phyloP scores from a whole-genome alignment of 306 rosid species.

The Aeschynomene evenia region DNA sequence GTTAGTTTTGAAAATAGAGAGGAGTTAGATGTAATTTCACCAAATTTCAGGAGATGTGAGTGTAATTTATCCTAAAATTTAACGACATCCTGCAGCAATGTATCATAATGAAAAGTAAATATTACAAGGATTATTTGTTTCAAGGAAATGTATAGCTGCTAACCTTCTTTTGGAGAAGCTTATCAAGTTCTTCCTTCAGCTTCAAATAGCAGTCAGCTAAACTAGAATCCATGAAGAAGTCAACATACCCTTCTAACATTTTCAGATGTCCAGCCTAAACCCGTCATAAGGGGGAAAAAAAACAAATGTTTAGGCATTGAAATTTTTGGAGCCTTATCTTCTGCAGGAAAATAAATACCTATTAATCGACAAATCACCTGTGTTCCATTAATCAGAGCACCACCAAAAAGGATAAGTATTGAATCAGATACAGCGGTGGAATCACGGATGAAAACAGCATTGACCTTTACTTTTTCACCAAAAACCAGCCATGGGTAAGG shows the following conservation, averaged over 20 bases:
- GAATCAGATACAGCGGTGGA: slow-evolving; percentile 97
- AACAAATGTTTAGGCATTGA: slow-evolving; percentile 4
- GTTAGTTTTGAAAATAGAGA: too few relatives aligned
- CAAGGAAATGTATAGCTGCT: slow-evolving; percentile 23
- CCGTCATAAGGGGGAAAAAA: not conserved
- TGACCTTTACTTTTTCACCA: slow-evolving; percentile 92
- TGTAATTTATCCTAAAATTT: not conserved
- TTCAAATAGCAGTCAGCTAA: slow-evolving; percentile 88
- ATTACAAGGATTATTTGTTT: slow-evolving; percentile 5
- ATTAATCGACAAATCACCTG: slow-evolving; percentile 57
- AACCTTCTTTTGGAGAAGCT: slow-evolving; percentile 85
- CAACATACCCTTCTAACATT: slow-evolving; percentile 84
- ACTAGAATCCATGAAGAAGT: slow-evolving; percentile 88
- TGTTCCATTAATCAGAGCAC: slow-evolving; percentile 61
- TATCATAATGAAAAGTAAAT: not conserved
- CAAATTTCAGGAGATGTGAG: too few relatives aligned
- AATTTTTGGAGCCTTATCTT: slow-evolving; percentile 20
- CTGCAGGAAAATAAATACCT: not conserved
- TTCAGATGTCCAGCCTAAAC: slow-evolving; percentile 84
- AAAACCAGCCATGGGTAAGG: slow-evolving; percentile 97
- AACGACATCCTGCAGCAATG: not conserved
- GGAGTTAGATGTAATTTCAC: too few relatives aligned
- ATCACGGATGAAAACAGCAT: slow-evolving; percentile 91
- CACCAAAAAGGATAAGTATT: slow-evolving; percentile 80
- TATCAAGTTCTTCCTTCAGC: slow-evolving; percentile 83